Conservation (phyloP, 768 basidiomycete species). For the Pisolithus tinctorius region DNA sequence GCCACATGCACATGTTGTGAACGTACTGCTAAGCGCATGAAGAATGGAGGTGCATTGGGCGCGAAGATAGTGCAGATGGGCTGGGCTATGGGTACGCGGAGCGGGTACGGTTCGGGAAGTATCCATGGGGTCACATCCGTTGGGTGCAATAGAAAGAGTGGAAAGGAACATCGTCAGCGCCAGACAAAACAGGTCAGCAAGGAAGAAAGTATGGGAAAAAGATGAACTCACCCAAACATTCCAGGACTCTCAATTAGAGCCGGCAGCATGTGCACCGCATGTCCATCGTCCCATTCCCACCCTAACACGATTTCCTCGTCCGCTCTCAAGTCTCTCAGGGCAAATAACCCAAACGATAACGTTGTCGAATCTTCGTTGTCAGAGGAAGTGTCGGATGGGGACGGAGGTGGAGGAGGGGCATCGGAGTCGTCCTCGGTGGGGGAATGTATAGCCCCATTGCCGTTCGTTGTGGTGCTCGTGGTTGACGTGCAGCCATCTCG, state of each 20-base stretch:
- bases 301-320: slow-evolving; percentile 85
- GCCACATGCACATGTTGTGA: slow-evolving; percentile 73
- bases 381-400: slow-evolving; percentile 6
- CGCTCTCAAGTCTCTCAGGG: slow-evolving; percentile 62
- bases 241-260: slow-evolving; percentile 54
- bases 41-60: slow-evolving; percentile 65
- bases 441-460: too few relatives aligned
- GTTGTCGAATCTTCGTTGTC: slow-evolving; percentile 27
- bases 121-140: background rate
- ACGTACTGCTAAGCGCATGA: slow-evolving; percentile 61
- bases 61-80: slow-evolving; percentile 46
- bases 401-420: too few relatives aligned
- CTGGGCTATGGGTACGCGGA: slow-evolving; percentile 28
- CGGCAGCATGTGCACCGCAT: slow-evolving; percentile 74
- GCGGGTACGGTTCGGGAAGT: background rate
- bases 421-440: too few relatives aligned
- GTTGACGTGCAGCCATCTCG: background rate
- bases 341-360: slow-evolving; percentile 76
- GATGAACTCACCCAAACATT: slow-evolving; percentile 48
- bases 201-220: slow-evolving; percentile 3
- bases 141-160: slow-evolving; percentile 5
- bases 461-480: too few relatives aligned
- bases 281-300: slow-evolving; percentile 97
- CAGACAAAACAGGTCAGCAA: too few relatives aligned
- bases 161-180: background rate